Evolutionary conservation across 805 yeast species (phyloP).

Genomic region (Candida xyloterini): DNA sequence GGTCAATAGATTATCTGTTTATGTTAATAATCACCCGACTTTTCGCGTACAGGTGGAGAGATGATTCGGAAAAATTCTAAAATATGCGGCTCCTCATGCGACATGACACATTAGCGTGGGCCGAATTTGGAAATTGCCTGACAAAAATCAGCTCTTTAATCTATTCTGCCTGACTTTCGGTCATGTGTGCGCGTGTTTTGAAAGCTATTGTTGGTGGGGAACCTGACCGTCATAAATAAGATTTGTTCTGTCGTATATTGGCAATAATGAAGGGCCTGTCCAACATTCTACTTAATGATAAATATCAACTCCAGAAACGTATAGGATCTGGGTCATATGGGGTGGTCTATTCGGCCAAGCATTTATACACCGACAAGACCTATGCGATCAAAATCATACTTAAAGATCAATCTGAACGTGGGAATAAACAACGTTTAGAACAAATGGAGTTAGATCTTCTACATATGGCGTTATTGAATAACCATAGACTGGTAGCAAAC

Average conservation of each 20-base stretch:
- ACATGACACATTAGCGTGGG: background rate
- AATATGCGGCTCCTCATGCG: conserved; percentile 2
- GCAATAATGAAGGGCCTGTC: conserved; percentile 29
- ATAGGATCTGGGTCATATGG: conserved; percentile 89
- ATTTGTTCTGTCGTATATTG: background rate
- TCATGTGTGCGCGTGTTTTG: conserved; percentile 1
- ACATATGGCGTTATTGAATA: conserved; percentile 24
- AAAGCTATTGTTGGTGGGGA: conserved; percentile 1
- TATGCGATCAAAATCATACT: conserved; percentile 74
- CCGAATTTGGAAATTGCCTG: conserved; percentile 3
- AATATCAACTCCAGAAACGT: conserved; percentile 43
- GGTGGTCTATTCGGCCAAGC: conserved; percentile 66
- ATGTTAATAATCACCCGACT: conserved; percentile 4
- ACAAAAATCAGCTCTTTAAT: conserved; percentile 1
- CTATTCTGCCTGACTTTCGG: background rate
- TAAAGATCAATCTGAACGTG: conserved; percentile 39
- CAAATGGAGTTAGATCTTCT: conserved; percentile 30
- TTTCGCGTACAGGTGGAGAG: conserved; percentile 7
- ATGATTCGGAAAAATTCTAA: conserved; percentile 1
- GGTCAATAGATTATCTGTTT: background rate
- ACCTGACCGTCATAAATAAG: conserved; percentile 1
- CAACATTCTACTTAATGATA: conserved; percentile 33
- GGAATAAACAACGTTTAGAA: conserved; percentile 30
- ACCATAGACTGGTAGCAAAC: conserved; percentile 29
- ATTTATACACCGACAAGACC: conserved; percentile 44